Evolutionary conservation across 352 stramenopile species (phyloP).

Genomic region (Pythium sukuiense): DNA sequence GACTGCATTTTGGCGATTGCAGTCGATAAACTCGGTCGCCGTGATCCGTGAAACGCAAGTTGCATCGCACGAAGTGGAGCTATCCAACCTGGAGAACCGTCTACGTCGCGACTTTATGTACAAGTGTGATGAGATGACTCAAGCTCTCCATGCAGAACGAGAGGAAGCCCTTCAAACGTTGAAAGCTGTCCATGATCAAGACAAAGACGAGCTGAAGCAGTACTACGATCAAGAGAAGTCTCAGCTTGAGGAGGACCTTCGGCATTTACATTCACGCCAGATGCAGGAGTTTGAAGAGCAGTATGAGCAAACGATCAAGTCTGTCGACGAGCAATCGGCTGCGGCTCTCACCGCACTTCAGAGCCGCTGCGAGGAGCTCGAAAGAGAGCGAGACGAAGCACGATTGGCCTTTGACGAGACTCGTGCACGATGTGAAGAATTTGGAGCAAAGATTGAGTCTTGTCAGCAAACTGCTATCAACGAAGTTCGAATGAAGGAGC

Average conservation of each 20-base stretch:
- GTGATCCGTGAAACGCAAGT: conserved; percentile 7
- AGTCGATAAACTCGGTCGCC: neutral
- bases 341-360: conserved; percentile 24
- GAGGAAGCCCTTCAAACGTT: conserved; percentile 42
- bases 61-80: conserved; percentile 21
- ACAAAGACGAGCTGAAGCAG: conserved; percentile 50
- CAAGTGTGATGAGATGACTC: conserved; percentile 61
- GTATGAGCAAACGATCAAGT: conserved; percentile 22
- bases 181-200: conserved; percentile 43
- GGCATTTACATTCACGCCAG: conserved; percentile 28
- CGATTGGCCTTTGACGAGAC: conserved; percentile 10
- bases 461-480: neutral
- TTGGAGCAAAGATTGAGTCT: conserved; percentile 6
- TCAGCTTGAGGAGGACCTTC: conserved; percentile 53
- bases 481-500: conserved; percentile 6
- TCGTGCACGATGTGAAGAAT: conserved; percentile 15
- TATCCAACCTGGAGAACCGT: conserved; percentile 42
- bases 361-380: conserved; percentile 16
- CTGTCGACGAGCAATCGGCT: conserved; percentile 27
- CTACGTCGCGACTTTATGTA: conserved; percentile 47
- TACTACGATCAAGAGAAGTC: conserved; percentile 62
- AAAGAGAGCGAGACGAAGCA: conserved; percentile 28
- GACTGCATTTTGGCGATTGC: conserved; percentile 32
- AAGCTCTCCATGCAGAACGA: conserved; percentile 50
- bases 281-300: conserved; percentile 35